phyloP scores from a whole-genome alignment of 352 stramenopile species.

The Pythium phragmitis region DNA sequence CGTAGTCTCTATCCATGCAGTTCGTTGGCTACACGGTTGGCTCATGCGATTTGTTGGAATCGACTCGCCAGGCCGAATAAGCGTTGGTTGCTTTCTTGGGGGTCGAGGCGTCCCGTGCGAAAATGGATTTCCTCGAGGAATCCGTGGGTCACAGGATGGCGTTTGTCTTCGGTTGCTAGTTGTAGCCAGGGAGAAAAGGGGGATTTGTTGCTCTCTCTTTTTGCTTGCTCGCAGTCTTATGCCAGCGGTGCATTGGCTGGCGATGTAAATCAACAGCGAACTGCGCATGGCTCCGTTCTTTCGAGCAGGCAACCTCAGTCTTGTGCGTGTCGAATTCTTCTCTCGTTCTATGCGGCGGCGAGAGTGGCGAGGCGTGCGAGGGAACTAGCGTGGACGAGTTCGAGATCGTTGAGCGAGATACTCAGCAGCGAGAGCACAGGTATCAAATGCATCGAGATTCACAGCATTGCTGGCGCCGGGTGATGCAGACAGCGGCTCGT shows the following conservation, averaged over 20 bases:
- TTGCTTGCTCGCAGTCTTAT: conserved; percentile 5
- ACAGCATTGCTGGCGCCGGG: not conserved
- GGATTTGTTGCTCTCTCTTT: conserved; percentile 11
- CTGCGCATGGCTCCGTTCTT: conserved; percentile 13
- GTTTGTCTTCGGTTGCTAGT: conserved; percentile 22
- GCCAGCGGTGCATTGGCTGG: not conserved
- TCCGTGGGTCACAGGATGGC: not conserved
- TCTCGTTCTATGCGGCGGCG: not conserved
- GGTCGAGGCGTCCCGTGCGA: no score
- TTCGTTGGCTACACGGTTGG: not conserved
- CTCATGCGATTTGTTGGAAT: not conserved
- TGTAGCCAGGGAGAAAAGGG: conserved; percentile 15
- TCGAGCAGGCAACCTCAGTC: conserved; percentile 9
- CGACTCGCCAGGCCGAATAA: conserved; percentile 43
- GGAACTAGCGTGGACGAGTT: not conserved
- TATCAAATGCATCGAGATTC: not conserved
- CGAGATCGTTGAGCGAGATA: not conserved
- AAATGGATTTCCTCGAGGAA: not conserved
- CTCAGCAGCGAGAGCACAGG: not conserved
- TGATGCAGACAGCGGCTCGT: not conserved
- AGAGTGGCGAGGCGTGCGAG: not conserved
- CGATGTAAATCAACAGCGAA: conserved; percentile 13
- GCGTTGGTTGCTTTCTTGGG: conserved; percentile 7
- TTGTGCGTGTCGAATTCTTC: not conserved
- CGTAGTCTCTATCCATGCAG: not conserved